Conservation (phyloP, 768 basidiomycete genomes). For the Chalciporus pseudorubinellus region DNA sequence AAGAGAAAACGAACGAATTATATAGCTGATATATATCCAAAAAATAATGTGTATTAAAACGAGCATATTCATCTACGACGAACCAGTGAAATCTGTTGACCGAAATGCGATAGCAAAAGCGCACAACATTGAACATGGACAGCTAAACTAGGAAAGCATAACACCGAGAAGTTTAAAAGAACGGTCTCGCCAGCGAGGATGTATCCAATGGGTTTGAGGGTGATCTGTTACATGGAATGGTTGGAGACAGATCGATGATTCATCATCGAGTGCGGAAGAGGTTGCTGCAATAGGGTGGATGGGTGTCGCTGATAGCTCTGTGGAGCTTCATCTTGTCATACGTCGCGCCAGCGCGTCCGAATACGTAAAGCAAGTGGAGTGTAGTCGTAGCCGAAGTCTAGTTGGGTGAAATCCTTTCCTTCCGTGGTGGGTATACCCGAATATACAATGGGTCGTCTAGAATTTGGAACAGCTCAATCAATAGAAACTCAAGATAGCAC, state of each 20-base stretch:
- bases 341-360: conserved; percentile 18
- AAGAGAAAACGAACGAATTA: conserved; percentile 2
- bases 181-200: conserved; percentile 5
- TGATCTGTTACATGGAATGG: conserved; percentile 1
- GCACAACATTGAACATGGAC: neutral
- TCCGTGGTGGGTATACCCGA: neutral
- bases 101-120: neutral
- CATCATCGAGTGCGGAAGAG: neutral
- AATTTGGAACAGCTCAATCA: conserved; percentile 1
- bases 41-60: conserved; percentile 25
- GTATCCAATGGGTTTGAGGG: neutral
- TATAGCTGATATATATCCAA: conserved; percentile 6
- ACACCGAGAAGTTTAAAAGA: neutral
- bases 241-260: too few species aligned
- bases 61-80: conserved; percentile 9
- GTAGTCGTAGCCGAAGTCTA: neutral
- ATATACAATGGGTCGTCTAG: conserved; percentile 7
- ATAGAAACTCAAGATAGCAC: neutral
- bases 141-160: neutral
- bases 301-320: neutral
- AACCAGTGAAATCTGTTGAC: neutral
- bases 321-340: conserved; percentile 19
- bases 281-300: neutral
- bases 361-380: neutral
- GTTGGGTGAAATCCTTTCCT: too few species aligned